phyloP scores from a whole-genome alignment of 768 basidiomycete species.

The Boletus patriciae region DNA sequence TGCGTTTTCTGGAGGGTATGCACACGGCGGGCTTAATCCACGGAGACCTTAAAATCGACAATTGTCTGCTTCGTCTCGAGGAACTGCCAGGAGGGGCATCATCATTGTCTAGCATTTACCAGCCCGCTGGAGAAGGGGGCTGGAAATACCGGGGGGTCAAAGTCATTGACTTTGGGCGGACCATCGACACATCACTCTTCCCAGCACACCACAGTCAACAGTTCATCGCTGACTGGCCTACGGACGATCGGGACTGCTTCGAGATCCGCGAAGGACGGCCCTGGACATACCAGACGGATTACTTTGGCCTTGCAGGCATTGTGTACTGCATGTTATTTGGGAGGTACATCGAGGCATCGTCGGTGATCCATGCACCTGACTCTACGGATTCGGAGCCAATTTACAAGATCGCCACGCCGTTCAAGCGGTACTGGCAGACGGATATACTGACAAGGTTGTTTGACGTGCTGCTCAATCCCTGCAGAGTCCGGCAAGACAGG shows the following conservation, averaged over 20 bases:
- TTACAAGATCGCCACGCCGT: constrained; percentile 70
- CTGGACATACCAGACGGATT: constrained; percentile 97
- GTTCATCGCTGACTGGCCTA: constrained; percentile 85
- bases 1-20: constrained; percentile 79
- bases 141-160: constrained; percentile 89
- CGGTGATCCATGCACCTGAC: constrained; percentile 41
- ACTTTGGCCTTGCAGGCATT: constrained; percentile 93
- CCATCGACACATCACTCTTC: constrained; percentile 84
- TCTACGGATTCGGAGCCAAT: constrained; percentile 35
- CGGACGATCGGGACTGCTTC: constrained; percentile 88
- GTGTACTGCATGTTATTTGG: constrained; percentile 96
- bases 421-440: constrained; percentile 94
- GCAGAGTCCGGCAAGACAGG: constrained; percentile 52
- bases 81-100: constrained; percentile 70
- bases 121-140: constrained; percentile 73
- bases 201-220: constrained; percentile 62
- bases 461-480: constrained; percentile 83
- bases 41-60: constrained; percentile 98
- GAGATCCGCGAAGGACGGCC: constrained; percentile 81
- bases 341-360: constrained; percentile 84
- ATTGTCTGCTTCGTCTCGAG: constrained; percentile 91
- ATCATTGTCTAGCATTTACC: constrained; percentile 75
- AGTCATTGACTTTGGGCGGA: constrained; percentile 96
- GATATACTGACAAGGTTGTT: constrained; percentile 85
- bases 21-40: constrained; percentile 88